Evolutionary conservation across 495 filamentous ascomycete genomes (phyloP), one percentile per base, ranked within the genome.

Genomic region (Neurospora sp.): DNA sequence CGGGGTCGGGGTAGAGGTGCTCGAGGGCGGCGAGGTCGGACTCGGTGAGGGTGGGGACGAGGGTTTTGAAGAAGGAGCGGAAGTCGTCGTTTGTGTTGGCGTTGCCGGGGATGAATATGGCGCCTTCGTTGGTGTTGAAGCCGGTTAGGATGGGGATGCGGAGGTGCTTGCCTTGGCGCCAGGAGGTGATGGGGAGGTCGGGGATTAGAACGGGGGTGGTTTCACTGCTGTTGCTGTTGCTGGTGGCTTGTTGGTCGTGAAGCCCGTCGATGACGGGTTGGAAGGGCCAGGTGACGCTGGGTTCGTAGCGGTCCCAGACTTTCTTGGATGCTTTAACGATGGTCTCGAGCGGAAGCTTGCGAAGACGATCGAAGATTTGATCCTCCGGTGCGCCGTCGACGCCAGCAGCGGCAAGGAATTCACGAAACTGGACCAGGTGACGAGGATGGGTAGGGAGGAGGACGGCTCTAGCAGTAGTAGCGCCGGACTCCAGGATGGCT

Each of bases 71-170:
- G 76, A 91, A 91, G 16, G 74, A 71, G 16, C 80, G 82, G 81
- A 91, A 90, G 14, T 89, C 83, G 0, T 76, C 78, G 18, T 84
- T 78, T 31, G 81, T 83, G 8, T 82, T 76, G 72, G 86, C 84
- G 35, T 75, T 73, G 62, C 79, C 39, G 5, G 88, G 87, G 31
- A 91, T 85, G 78, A 91, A 92, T 62, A 82, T 79, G 3, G 89
- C 84, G 49, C 90, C 90, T 76, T 92, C 90, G 75, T 92, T 89
- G 39, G 87, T 87, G 80, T 89, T 90, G 81, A 86, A 91, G 39
- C 90, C 90, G 0, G 89, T 91, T 72, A 92, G 76, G 14, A 91
- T 86, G 23, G 90, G 89, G 31, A 92, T 84, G 73, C 85, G 85
- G 44, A 90, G 84, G 76, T 86, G 87, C 16, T 82, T 76, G 18